Percentiles rank a stretch among this genome's conserved stretches.
phyloP scores from a whole-genome alignment of 164 flowering plant species.

The Brasenia schreberi region DNA sequence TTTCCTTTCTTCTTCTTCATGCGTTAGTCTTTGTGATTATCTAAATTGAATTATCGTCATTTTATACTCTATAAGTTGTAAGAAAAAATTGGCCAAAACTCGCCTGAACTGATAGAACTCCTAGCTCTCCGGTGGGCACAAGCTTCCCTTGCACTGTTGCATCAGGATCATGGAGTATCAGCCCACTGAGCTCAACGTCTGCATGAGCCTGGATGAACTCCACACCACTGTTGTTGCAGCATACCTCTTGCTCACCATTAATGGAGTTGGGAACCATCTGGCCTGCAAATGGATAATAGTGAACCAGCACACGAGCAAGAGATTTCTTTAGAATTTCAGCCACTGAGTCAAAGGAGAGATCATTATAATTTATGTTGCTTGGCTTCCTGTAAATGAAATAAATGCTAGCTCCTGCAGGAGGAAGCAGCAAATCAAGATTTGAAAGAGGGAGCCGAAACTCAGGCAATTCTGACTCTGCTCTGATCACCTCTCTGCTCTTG shows the following conservation, averaged over 20 bases:
- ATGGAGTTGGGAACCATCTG: slow-evolving; percentile 11
- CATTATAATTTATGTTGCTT: neutral
- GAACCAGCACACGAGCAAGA: slow-evolving; percentile 11
- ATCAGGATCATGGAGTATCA: slow-evolving; percentile 29
- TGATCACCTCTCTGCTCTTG: neutral
- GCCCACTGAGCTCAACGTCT: slow-evolving; percentile 18
- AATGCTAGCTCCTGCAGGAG: slow-evolving; percentile 22
- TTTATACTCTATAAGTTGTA: too few relatives aligned
- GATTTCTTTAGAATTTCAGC: slow-evolving; percentile 12
- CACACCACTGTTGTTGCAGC: slow-evolving; percentile 33
- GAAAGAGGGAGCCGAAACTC: slow-evolving; percentile 28
- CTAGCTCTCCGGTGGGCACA: slow-evolving; percentile 20
- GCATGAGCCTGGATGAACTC: slow-evolving; percentile 30
- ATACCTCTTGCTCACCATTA: slow-evolving; percentile 9
- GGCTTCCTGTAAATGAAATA: slow-evolving; percentile 20
- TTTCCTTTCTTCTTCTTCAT: too few relatives aligned
- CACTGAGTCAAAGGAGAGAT: slow-evolving; percentile 3
- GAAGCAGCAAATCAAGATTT: slow-evolving; percentile 29
- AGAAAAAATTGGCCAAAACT: too few relatives aligned
- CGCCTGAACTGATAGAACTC: slow-evolving; percentile 22
- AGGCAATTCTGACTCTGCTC: slow-evolving; percentile 8
- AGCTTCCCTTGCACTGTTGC: slow-evolving; percentile 24
- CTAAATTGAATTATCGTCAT: too few relatives aligned
- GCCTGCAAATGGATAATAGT: slow-evolving; percentile 18
- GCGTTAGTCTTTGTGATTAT: too few relatives aligned